A percentile compares a stretch with the other conserved stretches of the same genome.
phyloP scores from a whole-genome alignment of 768 basidiomycete species.

The Xerocomellus intermedius region DNA sequence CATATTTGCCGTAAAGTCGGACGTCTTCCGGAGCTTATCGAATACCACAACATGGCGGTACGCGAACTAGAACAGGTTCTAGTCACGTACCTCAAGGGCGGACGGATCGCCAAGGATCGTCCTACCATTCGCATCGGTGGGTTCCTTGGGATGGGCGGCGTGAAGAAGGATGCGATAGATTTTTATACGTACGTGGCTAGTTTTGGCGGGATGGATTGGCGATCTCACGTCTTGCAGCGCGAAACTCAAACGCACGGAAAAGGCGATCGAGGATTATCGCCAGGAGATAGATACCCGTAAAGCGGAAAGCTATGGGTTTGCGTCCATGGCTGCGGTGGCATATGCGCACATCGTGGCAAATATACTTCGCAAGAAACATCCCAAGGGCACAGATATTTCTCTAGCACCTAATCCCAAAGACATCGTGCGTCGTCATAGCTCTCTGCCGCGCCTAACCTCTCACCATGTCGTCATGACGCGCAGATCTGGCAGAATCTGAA shows the following conservation, averaged over 20 bases:
- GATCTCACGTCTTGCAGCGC: slow-evolving; percentile 29
- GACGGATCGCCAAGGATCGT: slow-evolving; percentile 72
- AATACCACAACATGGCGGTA: slow-evolving; percentile 93
- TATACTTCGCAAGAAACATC: slow-evolving; percentile 62
- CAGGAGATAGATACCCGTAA: slow-evolving; percentile 68
- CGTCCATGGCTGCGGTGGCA: slow-evolving; percentile 83
- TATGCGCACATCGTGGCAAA: slow-evolving; percentile 87
- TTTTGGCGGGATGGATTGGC: background rate
- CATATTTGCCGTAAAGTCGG: slow-evolving; percentile 89
- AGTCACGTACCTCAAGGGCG: slow-evolving; percentile 86
- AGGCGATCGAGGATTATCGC: slow-evolving; percentile 71
- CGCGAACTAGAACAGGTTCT: slow-evolving; percentile 85
- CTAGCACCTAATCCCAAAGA: slow-evolving; percentile 90
- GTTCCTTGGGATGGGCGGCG: slow-evolving; percentile 78
- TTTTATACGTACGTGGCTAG: slow-evolving; percentile 73
- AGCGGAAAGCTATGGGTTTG: slow-evolving; percentile 90
- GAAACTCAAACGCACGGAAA: slow-evolving; percentile 62
- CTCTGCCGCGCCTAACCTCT: background rate
- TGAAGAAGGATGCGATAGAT: slow-evolving; percentile 89
- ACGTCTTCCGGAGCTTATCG: slow-evolving; percentile 84
- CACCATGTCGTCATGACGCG: background rate
- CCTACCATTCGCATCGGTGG: slow-evolving; percentile 82
- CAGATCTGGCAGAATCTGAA: slow-evolving; percentile 93
- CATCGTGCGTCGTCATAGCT: slow-evolving; percentile 50
- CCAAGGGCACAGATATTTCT: slow-evolving; percentile 67